Base-by-base conservation (phyloP, 1,139 yeast species). In the Blastobotrys raffinosifermentans region DNA sequence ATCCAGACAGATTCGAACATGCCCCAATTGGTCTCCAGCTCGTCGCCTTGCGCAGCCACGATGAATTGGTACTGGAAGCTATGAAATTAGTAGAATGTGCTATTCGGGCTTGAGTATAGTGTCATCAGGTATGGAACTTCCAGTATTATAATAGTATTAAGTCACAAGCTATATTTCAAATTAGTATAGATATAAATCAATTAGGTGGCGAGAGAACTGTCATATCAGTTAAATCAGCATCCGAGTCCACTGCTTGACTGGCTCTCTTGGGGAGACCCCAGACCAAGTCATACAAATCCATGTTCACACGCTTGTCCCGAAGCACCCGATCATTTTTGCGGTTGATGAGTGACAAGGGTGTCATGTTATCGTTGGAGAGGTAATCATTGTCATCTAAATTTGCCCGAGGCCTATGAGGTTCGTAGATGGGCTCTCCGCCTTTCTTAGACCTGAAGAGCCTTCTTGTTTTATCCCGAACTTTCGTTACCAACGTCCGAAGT, bases 21-120 rank as follows among this genome's bases (percentile, higher is more conserved):
- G 72, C 72, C 2, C 73, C 73, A 3, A 61, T 68, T 29, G 61
- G 63, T 22, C 51, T 69, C 39, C 73, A 68, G 47, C 49, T 69
- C 38, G 61, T 62, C 11, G 71, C 68, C 4, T 57, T 62, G 39
- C 51, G 71, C 22, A 62, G 58, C 46, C 54, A 58, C 30, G 73
- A 69, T 41, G 73, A 68, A 38, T 64, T 61, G 39, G 61, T 40
- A 4, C 18, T 40, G 23, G 40, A 34, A 20, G 25, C 35, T 21
- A 18, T 27, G 35, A 26, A 29, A 10, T 20, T 37, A 18, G 29
- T 40, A 25, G 37, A 40, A 10, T 31, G 32, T 16, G 34, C 29
- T 3, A 26, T 26, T 19, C 4, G 21, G 21, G 21, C 21, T n/a
- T n/a, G n/a, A n/a, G n/a, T n/a, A n/a, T n/a, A n/a, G n/a, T n/a